Evolutionary conservation across 2,329 filamentous ascomycete species (phyloP), one percentile per base, ranked within the genome.

Genomic region (Dactylellina leptospora): DNA sequence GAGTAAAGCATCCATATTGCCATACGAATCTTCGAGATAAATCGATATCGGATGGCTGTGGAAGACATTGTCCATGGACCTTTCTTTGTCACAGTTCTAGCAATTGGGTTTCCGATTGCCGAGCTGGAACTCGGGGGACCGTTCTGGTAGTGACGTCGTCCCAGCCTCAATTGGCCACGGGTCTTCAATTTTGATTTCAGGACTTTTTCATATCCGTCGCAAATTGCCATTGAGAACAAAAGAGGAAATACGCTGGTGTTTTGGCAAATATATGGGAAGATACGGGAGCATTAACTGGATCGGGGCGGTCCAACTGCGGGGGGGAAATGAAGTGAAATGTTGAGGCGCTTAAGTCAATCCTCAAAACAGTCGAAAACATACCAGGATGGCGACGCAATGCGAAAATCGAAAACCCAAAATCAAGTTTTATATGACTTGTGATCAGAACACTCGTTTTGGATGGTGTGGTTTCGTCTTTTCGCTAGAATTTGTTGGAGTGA

Each of bases 271-370:
- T n/a, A n/a, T n/a, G n/a, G n/a, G n/a, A n/a, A n/a, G n/a, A n/a
- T n/a, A n/a, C n/a, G n/a, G n/a, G n/a, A n/a, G n/a, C n/a, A n/a
- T n/a, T n/a, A 16, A 61, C 44, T 40, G 36, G 27, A 27, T 53
- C 47, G 22, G 42, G 33, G 45, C 20, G 36, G 23, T 5, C 40
- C 27, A 36, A 25, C 42, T 55, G 66, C 58, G 66, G 58, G 64
- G 64, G 64, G 66, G 47, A 71, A 55, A 58, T 58, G 53, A 71
- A 63, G 51, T 56, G 30, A 23, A 59, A 62, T 62, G 28, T 33
- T 25, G 56, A 53, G 58, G 66, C 66, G 66, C 66, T 63, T 71
- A 63, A 59, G 45, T 59, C 59, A 56, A 33, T 51, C 48, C 38
- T 54, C 58, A 28, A 63, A 59, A 71, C 48, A 38, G 45, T 59